Base-by-base conservation (phyloP, 75 land plant genomes). In the Chamaecyparis obtusa region DNA sequence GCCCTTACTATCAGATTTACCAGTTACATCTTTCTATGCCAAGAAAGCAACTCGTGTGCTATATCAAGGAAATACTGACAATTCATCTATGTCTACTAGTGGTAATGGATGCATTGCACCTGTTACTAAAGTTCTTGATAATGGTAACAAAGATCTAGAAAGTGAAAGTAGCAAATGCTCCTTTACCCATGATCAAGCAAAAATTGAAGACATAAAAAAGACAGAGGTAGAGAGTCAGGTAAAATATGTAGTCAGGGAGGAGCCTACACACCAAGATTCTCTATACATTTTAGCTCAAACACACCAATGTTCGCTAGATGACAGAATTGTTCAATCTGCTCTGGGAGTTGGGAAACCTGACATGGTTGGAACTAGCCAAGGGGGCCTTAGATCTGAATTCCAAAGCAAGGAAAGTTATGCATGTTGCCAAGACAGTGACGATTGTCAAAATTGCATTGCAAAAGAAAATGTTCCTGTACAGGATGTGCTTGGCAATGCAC, bases 1-100 rank as follows among this genome's bases (percentile, higher is more conserved):
- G 87, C 98, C 95, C 54, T 91, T 96, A 46, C 88, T 95, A 85
- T 95, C 97, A 35, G 94, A 95, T 91, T 95, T 92, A 54, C 96
- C 98, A 17, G 83, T 90, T 13, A 84, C 95, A 74, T 87, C 95
- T 21, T 94, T 94, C 81, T 94, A 92, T 90, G 88, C 69, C 79
- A 92, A 89, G 36, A 92, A 93, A 39, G 86, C 89, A 64, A 94
- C 43, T 87, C 78, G 88, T 69, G 14, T 87, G 3, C 90, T 89
- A 71, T 91, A 87, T n/a, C 67, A 92, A 82, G 55, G 95, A 85
- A 64, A 85, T 41, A 93, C 89, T 3, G 85, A 85, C 82, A 93
- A 94, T 69, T 91, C 94, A 30, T 95, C 94, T 1, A 78, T 92
- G 32, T 91, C 95, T 41, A 93, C 95, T 32, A 94, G 95, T 89